A percentile compares a stretch with the other conserved stretches of the same genome.
These are phyloP conservation scores for Trypanosoma lewisi DNA, from an alignment of 208 protist genomes.

Conservation along the genomic window DNA sequence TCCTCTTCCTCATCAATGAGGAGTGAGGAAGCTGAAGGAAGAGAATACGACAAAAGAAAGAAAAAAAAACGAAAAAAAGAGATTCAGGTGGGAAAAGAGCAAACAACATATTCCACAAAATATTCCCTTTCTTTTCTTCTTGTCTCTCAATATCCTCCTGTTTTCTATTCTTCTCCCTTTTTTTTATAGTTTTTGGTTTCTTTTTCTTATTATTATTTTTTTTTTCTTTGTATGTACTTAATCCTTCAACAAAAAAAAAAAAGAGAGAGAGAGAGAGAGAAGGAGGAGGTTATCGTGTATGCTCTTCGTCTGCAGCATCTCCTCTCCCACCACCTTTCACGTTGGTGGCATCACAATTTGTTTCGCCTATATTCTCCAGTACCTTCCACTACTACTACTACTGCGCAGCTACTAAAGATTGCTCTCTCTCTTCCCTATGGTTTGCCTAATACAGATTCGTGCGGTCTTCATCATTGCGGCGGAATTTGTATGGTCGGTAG, in stretches of 20 bases:
- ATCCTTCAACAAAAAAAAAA: constrained; percentile 1
- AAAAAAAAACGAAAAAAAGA: too few relatives aligned
- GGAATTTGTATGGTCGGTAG: constrained; percentile 87
- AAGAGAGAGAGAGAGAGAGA: neutral
- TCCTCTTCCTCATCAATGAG: too few relatives aligned
- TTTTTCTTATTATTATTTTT: constrained; percentile 7
- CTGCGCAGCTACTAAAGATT: neutral
- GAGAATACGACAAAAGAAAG: neutral
- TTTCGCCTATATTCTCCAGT: neutral
- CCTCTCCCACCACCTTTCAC: constrained; percentile 1
- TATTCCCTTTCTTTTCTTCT: neutral
- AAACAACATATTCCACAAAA: neutral
- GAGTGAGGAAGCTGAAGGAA: constrained; percentile 21
- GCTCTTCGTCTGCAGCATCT: constrained; percentile 2
- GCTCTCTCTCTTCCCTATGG: neutral
- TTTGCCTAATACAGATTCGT: constrained; percentile 81
- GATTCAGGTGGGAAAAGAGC: too few relatives aligned
- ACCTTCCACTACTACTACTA: neutral
- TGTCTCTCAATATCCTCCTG: neutral
- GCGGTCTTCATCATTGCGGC: constrained; percentile 89
- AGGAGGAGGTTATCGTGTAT: neutral
- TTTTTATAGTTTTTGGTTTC: constrained; percentile 1
- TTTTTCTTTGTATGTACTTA: neutral
- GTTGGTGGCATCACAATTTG: neutral
- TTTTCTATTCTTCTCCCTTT: neutral